Evolutionary conservation across 2,329 filamentous ascomycete species (phyloP).

Genomic region (Aspergillus neotritici): DNA sequence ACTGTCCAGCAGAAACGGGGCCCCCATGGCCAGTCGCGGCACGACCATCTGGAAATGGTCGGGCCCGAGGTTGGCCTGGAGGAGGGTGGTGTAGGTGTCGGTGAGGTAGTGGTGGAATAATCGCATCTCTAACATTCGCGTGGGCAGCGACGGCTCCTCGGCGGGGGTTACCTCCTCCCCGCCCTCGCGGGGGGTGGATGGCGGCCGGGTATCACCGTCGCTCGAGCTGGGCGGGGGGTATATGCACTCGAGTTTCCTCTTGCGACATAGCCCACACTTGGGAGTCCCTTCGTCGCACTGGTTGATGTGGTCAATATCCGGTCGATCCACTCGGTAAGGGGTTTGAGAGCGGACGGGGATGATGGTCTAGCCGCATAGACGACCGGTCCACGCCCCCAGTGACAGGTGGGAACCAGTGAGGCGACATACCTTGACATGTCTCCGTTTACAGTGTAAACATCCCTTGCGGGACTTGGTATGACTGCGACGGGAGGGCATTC

Average conservation of each 20-base stretch:
- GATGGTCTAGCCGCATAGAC: no score
- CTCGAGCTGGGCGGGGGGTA: constrained; percentile 21
- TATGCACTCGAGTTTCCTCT: constrained; percentile 32
- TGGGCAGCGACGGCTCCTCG: constrained; percentile 13
- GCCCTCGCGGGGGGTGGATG: constrained; percentile 17
- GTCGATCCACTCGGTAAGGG: background rate
- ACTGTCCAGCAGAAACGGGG: constrained; percentile 42
- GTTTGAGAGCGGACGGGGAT: no score
- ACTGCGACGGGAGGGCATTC: constrained; percentile 29
- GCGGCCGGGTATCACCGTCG: constrained; percentile 22
- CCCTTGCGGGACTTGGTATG: constrained; percentile 39
- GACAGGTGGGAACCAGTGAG: background rate
- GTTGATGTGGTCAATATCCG: background rate
- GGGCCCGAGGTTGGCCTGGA: constrained; percentile 25
- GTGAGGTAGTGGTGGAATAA: constrained; percentile 37
- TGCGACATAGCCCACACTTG: constrained; percentile 32
- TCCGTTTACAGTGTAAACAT: constrained; percentile 35
- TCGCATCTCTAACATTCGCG: constrained; percentile 31
- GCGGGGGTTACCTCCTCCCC: constrained; percentile 5
- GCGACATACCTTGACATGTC: constrained; percentile 34
- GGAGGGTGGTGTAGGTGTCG: constrained; percentile 31
- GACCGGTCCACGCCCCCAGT: no score
- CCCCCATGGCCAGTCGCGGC: constrained; percentile 36
- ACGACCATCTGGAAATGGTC: constrained; percentile 31
- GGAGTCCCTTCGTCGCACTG: constrained; percentile 37